Evolutionary conservation across 768 basidiomycete genomes (phyloP), one percentile per base, ranked within the genome.

Genomic region (Dictyophora rubrovolvata): DNA sequence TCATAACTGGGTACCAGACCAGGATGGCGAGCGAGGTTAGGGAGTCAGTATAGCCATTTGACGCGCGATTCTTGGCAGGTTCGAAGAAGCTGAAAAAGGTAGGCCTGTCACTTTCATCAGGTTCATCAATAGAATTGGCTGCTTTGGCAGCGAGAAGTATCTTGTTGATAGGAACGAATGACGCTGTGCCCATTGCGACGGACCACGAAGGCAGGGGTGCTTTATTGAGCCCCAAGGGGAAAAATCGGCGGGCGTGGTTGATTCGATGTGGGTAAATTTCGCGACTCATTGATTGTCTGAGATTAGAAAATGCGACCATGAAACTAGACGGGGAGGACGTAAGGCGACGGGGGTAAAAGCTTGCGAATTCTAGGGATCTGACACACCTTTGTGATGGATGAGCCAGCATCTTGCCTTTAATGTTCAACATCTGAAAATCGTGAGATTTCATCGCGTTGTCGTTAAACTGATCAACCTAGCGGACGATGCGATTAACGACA

Each of bases 391-490:
- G 16, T 9, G 57, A 52, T 20, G 57, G 57, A 23, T 59, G 57
- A 5, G 37, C 57, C 7, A 59, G 49, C 9, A 59, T 47, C 35
- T 59, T 59, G 6, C 57, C 57, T 20, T 51, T 48, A 9, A 59
- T 59, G 36, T 59, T 59, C 1, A 59, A 48, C 57, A 59, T 59
- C 50, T 59, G 57, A 48, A 59, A 59, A 51, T 59, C 50, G 33
- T 33, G 18, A 17, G 57, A 34, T 3, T 16, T 22, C 57, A 59
- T 59, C 17, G 57, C 57, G 33, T 50, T 35, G 49, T 59, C 57
- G n/a, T 59, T 22, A 22, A 51, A 53, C 22, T 35, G 23, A 21
- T 59, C 57, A 6, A 59, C 23, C 57, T 52, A 20, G 28, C 11
- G 49, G 42, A 12, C 12, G 42, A 42, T 14, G 11, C 28, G 28